Evolutionary conservation across 345 rosid species (phyloP), one percentile per base, ranked within the genome.

Genomic region (Chamaenerion angustifolium): DNA sequence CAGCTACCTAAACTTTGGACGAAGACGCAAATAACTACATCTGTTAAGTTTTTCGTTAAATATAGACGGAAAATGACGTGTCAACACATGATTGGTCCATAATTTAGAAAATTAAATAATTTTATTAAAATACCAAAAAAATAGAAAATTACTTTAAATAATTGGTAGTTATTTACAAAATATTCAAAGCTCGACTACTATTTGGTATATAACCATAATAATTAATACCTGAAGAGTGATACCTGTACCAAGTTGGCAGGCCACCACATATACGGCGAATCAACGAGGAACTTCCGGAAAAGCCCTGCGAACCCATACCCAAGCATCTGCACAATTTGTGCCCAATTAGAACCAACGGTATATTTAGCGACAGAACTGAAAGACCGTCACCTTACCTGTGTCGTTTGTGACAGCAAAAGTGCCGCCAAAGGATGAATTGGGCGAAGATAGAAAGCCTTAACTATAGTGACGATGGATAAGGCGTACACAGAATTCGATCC

Each of bases 401-500:
- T 50, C 11, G 54, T 50, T 9, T 31, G 42, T 11, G 54, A 50
- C 19, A 50, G 18, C 12, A 50, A 12, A 14, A 12, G 16, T 3
- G 54, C 54, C 0, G 54, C 54, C 13, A 50, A 1, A 12, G 40
- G 42, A 50, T 15, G 16, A n/a, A 50, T 50, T 6, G 12, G 42
- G 6, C 40, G 41, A 9, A 6, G 40, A 12, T 92, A 92, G 52
- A 82, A 92, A 52, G 86, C 96, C 68, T 82, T 92, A 89, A 92
- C 81, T 43, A 82, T 87, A n/a, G 94, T 82, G 21, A 92, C 82
- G 56, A 95, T 95, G 14, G 90, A 88, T 25, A 85, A 81, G 4
- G 96, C 85, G 67, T 92, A 88, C 3, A 95, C 96, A 44, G 82
- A 93, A 37, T 89, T 63, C 4, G 85, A 85, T 0, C 99, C 99